phyloP scores from a whole-genome alignment of 768 basidiomycete genomes.

The Suillus lakei region DNA sequence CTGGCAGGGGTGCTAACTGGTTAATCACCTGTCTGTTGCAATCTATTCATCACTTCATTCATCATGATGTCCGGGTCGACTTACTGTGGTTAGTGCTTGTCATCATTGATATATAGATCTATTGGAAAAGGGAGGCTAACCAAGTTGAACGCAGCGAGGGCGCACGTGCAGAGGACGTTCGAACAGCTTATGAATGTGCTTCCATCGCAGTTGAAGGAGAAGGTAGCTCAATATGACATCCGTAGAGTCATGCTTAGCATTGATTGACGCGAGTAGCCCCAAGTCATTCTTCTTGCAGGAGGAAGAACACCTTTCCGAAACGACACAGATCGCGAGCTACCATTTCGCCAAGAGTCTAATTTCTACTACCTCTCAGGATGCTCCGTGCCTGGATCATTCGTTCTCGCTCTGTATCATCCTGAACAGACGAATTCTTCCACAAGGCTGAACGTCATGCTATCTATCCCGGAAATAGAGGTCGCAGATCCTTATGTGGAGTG shows the following conservation, averaged over 20 bases:
- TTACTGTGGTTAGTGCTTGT: not conserved
- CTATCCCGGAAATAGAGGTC: slow-evolving; percentile 76
- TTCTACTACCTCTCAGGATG: slow-evolving; percentile 90
- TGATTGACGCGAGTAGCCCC: slow-evolving; percentile 49
- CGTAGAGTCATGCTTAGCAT: not conserved
- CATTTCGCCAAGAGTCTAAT: slow-evolving; percentile 81
- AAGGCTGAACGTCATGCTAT: slow-evolving; percentile 60
- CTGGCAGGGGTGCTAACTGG: not conserved
- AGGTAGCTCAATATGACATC: slow-evolving; percentile 1
- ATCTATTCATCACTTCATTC: not conserved
- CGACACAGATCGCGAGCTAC: slow-evolving; percentile 85
- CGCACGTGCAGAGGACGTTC: slow-evolving; percentile 5
- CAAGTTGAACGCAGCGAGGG: not conserved
- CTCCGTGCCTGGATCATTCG: slow-evolving; percentile 68
- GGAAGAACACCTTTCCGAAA: slow-evolving; percentile 66
- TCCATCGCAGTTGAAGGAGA: slow-evolving; percentile 1
- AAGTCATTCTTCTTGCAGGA: slow-evolving; percentile 72
- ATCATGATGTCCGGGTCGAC: not conserved
- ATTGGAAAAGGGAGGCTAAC: not conserved
- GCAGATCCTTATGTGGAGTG: slow-evolving; percentile 88
- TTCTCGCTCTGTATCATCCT: slow-evolving; percentile 63
- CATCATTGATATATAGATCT: not conserved
- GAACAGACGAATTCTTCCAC: slow-evolving; percentile 45
- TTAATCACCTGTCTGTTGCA: not conserved
- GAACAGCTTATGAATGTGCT: slow-evolving; percentile 2